Base-by-base conservation (phyloP, 441 rosid genomes). In the Pelargonium australe region DNA sequence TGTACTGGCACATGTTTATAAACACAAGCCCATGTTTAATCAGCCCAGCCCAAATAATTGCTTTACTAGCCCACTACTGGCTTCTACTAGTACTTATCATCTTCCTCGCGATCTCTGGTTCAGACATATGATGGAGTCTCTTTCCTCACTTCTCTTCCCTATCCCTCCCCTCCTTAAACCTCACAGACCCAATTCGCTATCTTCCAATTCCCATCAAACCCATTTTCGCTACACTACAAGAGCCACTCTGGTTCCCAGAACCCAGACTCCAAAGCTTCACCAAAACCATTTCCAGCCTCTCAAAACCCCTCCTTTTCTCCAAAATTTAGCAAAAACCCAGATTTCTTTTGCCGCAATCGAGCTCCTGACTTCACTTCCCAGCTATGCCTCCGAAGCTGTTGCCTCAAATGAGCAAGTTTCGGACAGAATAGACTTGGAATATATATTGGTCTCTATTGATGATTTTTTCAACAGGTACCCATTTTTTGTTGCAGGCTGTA, bases 401-500 rank as follows among this genome's bases (percentile, higher is more conserved):
- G 47, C 69, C 17, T 55, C 88, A 53, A 11, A 85, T 0, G 83
- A 78, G 44, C 61, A 74, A 19, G 60, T 72, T 10, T 65, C 89
- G 0, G 89, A 81, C 12, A 90, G 76, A 72, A 87, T 93, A 69
- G 86, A 83, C 80, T 43, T 93, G 69, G 98, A 93, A 68, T 78
- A 88, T 1, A 64, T 86, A 41, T 7, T 89, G 16, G 76, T 89
- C 13, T 75, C 97, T 1, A 74, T 93, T 57, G 97, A 93, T 45
- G 90, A 86, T 8, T 89, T 89, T 64, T 78, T 87, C 75, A 89
- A 78, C 77, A 82, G 78, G 75, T 73, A 93, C 80, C 98, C 98
- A 0, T 90, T 93, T 78, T 93, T 93, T 66, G 96, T 92, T 58
- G 86, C 86, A 40, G 90, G 92, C 6, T 92, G 97, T 72, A 72